phyloP scores from a whole-genome alignment of 768 basidiomycete species.

The Phanerodontia chrysosporium region DNA sequence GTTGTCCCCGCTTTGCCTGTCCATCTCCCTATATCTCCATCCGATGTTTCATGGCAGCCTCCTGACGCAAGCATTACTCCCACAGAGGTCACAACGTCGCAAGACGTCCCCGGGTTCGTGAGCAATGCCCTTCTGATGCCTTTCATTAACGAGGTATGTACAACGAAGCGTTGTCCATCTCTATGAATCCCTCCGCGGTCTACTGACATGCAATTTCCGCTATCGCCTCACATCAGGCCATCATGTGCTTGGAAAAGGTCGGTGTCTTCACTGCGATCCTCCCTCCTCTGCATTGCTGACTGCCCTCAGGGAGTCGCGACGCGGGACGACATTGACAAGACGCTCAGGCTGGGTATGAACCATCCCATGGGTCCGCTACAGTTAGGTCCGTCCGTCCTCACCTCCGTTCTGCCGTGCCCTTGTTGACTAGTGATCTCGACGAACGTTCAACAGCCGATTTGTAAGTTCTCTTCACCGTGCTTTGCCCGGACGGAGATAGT shows the following conservation, averaged over 20 bases:
- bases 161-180: neutral
- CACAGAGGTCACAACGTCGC: conserved; percentile 84
- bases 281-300: neutral
- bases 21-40: conserved; percentile 1
- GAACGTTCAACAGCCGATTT: conserved; percentile 30
- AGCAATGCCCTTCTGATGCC: conserved; percentile 95
- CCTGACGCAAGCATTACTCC: conserved; percentile 1
- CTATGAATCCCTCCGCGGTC: neutral
- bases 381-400: conserved; percentile 46
- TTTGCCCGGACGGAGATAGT: neutral
- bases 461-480: conserved; percentile 20
- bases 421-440: conserved; percentile 9
- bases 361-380: conserved; percentile 95
- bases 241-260: conserved; percentile 90
- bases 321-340: conserved; percentile 93
- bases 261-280: neutral
- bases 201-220: neutral
- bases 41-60: neutral
- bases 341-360: conserved; percentile 88
- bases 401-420: neutral
- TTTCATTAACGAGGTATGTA: conserved; percentile 84
- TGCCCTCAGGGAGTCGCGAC: conserved; percentile 76
- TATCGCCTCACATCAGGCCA: conserved; percentile 51
- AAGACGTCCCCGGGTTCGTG: conserved; percentile 94
- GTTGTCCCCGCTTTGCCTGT: neutral